Evolutionary conservation across 2,329 filamentous ascomycete genomes (phyloP).

Genomic region (Fusarium pseudograminearum): DNA sequence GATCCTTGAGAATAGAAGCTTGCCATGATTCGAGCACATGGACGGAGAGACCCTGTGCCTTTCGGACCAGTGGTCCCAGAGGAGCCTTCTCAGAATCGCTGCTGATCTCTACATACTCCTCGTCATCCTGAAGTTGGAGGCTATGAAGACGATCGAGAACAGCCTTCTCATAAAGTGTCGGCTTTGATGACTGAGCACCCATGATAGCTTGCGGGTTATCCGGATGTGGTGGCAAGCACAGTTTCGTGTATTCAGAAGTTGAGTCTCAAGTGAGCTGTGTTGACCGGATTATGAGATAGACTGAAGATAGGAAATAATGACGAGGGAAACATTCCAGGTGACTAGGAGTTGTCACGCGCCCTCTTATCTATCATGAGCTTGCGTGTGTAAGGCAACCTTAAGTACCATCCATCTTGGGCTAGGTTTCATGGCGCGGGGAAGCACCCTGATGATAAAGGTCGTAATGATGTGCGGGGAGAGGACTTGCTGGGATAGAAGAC

Average conservation of each 20-base stretch:
- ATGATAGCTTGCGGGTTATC: constrained; percentile 46
- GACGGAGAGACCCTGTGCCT: constrained; percentile 63
- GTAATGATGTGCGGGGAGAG: background rate
- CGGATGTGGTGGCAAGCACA: background rate
- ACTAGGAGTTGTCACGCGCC: constrained; percentile 29
- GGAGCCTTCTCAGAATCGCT: constrained; percentile 50
- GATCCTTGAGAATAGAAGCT: constrained; percentile 70
- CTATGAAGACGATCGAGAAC: constrained; percentile 58
- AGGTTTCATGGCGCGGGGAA: constrained; percentile 24
- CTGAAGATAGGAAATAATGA: background rate
- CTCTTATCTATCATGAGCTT: constrained; percentile 30
- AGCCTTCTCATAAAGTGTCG: constrained; percentile 56
- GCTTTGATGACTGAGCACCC: constrained; percentile 61
- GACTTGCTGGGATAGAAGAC: background rate
- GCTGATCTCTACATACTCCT: constrained; percentile 66
- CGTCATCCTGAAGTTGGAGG: constrained; percentile 63
- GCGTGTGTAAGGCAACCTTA: background rate
- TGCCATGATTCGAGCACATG: constrained; percentile 69
- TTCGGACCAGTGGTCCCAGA: constrained; percentile 26
- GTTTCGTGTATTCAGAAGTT: background rate
- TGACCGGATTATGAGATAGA: background rate
- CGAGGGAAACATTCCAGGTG: background rate
- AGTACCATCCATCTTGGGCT: constrained; percentile 2
- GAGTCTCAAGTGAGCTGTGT: background rate
- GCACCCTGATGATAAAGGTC: constrained; percentile 11